Evolutionary conservation across 129 eudicot species (phyloP).

Genomic region (Arctium lappa): DNA sequence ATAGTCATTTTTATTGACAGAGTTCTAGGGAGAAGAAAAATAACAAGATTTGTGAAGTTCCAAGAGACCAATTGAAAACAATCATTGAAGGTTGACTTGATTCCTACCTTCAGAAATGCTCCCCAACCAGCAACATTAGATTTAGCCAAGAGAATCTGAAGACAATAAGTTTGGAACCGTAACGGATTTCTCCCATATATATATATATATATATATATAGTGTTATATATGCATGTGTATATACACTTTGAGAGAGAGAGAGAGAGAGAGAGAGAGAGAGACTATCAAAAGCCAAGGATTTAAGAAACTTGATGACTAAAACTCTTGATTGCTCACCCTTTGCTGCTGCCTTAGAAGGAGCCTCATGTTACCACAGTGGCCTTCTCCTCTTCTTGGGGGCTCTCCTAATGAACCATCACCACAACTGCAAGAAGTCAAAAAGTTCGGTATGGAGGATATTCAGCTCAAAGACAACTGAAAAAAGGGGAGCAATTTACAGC

Average conservation of each 20-base stretch:
- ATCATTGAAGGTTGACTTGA: background rate
- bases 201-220: background rate
- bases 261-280: background rate
- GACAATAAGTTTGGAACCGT: constrained; percentile 9
- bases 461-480: constrained; percentile 8
- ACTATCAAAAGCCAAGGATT: background rate
- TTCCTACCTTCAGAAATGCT: constrained; percentile 86
- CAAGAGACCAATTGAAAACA: background rate
- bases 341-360: constrained; percentile 95
- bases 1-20: constrained; percentile 93
- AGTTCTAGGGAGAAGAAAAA: constrained; percentile 43
- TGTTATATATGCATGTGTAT: background rate
- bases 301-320: background rate
- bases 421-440: constrained; percentile 55
- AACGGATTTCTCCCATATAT: background rate
- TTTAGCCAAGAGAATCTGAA: constrained; percentile 79
- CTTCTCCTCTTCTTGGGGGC: constrained; percentile 84
- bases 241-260: background rate
- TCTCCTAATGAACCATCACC: constrained; percentile 91
- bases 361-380: constrained; percentile 98
- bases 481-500: background rate
- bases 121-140: constrained; percentile 99
- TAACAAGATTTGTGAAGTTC: background rate
- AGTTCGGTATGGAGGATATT: constrained; percentile 6
- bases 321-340: constrained; percentile 51